Conservation (phyloP, 164 flowering plant species). For the Warburgia ugandensis region DNA sequence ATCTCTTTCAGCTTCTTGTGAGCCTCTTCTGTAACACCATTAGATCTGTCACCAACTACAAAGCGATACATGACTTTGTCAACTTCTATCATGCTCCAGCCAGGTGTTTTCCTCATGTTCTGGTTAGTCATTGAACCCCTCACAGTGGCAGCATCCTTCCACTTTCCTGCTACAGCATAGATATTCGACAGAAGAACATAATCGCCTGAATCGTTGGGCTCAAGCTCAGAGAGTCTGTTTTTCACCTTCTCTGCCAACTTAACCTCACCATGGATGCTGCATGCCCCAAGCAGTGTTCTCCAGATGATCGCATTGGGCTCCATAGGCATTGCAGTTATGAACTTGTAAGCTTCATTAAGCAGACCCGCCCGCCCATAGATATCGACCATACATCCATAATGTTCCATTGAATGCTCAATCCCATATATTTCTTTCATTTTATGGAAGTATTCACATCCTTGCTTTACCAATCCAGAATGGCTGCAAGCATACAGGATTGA, state of each 20-base stretch:
- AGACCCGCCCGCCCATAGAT: conserved; percentile 59
- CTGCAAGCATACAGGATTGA: conserved; percentile 68
- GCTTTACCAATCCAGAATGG: conserved; percentile 54
- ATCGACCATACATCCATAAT: conserved; percentile 81
- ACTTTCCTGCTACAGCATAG: conserved; percentile 54
- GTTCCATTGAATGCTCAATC: conserved; percentile 50
- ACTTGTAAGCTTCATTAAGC: conserved; percentile 41
- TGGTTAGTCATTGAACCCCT: conserved; percentile 48
- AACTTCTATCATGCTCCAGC: conserved; percentile 72
- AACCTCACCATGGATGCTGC: conserved; percentile 55
- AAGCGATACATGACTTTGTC: conserved; percentile 50
- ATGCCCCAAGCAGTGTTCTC: conserved; percentile 75
- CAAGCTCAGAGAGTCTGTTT: conserved; percentile 38
- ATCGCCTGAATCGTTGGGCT: conserved; percentile 51
- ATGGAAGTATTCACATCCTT: conserved; percentile 33
- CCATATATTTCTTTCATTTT: conserved; percentile 36
- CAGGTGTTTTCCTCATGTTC: conserved; percentile 46
- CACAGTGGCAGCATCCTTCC: conserved; percentile 49
- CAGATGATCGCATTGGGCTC: conserved; percentile 47
- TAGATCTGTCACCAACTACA: conserved; percentile 36
- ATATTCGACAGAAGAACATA: conserved; percentile 53
- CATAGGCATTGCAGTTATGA: conserved; percentile 45
- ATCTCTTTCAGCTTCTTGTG: conserved; percentile 44
- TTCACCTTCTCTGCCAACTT: conserved; percentile 44
- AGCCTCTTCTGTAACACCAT: conserved; percentile 33